Evolutionary conservation across 768 basidiomycete species (phyloP).

Genomic region (Dioszegia aurantiaca): DNA sequence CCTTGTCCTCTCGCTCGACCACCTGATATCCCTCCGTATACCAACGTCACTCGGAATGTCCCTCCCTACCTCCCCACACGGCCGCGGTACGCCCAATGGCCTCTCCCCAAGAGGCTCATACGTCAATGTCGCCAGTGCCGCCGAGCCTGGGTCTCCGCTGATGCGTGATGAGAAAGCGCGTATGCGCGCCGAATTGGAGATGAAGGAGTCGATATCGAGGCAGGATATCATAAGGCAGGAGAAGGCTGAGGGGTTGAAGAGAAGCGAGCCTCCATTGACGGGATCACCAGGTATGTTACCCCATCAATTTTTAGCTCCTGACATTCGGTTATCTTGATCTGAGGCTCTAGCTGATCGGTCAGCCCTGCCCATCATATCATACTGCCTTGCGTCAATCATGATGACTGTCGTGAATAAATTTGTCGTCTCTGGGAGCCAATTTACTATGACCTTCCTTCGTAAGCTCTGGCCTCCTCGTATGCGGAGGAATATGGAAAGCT

Average conservation of each 20-base stretch:
- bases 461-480: conserved; percentile 14
- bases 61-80: no score
- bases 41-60: no score
- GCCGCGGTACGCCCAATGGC: conserved; percentile 4
- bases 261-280: conserved; percentile 35
- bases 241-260: conserved; percentile 25
- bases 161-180: conserved; percentile 35
- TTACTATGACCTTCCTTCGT: conserved; percentile 92
- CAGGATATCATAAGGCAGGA: conserved; percentile 14
- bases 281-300: conserved; percentile 37
- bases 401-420: conserved; percentile 99
- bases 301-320: neutral
- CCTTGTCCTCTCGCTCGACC: no score
- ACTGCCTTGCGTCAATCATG: conserved; percentile 86
- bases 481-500: neutral
- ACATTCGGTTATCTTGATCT: neutral
- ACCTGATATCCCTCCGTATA: no score
- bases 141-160: conserved; percentile 21
- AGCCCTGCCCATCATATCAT: conserved; percentile 81
- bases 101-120: conserved; percentile 39
- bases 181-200: conserved; percentile 28
- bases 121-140: conserved; percentile 33
- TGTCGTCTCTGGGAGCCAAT: conserved; percentile 86
- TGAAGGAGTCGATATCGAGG: conserved; percentile 25
- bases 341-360: no score